A percentile compares a stretch with the other conserved stretches of the same genome.
phyloP scores from a whole-genome alignment of 129 eudicot genomes.

The Apium graveolens region DNA sequence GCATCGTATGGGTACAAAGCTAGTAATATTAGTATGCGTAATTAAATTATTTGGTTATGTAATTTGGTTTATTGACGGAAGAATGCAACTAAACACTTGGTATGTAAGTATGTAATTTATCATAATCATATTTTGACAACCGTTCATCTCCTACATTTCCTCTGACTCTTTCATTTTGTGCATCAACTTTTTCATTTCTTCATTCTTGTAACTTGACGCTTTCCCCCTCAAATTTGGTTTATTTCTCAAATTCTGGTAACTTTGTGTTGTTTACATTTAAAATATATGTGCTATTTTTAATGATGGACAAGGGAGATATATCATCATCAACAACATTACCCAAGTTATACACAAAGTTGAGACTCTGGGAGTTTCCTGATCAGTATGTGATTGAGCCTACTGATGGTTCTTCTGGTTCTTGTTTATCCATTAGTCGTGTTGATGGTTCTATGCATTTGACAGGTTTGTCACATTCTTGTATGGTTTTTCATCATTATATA shows the following conservation, averaged over 20 bases:
- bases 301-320: slow-evolving; percentile 51
- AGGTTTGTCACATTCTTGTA: too few relatives aligned
- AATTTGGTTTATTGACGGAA: too few relatives aligned
- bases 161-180: not conserved
- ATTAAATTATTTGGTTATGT: too few relatives aligned
- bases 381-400: slow-evolving; percentile 78
- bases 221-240: too few relatives aligned
- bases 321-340: too few relatives aligned
- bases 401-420: slow-evolving; percentile 65
- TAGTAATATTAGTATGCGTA: too few relatives aligned
- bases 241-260: too few relatives aligned
- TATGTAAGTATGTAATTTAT: too few relatives aligned
- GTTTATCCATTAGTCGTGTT: slow-evolving; percentile 57
- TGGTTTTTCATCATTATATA: too few relatives aligned
- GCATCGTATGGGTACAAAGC: too few relatives aligned
- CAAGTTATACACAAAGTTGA: slow-evolving; percentile 63
- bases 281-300: slow-evolving; percentile 3
- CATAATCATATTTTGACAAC: not conserved
- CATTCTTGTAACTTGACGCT: not conserved
- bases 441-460: slow-evolving; percentile 60
- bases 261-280: not conserved
- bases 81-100: too few relatives aligned
- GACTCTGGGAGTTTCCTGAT: slow-evolving; percentile 83
- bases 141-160: not conserved
- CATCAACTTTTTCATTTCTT: not conserved